phyloP scores from a whole-genome alignment of 345 rosid species.

The Rubroshorea leprosula region DNA sequence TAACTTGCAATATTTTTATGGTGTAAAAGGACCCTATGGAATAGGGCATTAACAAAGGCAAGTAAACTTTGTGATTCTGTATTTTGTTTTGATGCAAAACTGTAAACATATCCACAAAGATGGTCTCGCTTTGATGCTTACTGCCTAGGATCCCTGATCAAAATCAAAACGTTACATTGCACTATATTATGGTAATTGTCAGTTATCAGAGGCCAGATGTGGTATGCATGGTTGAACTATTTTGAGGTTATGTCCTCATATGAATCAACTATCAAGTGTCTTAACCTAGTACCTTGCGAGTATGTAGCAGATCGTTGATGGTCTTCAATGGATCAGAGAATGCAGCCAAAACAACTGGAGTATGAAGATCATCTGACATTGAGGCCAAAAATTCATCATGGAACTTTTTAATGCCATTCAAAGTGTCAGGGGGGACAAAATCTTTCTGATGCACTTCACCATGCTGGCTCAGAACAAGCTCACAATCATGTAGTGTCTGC shows the following conservation, averaged over 20 bases:
- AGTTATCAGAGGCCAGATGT: not conserved
- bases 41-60: not conserved
- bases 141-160: no score
- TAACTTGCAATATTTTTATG: no score
- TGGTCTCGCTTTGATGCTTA: no score
- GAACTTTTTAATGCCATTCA: conserved; percentile 42
- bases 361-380: conserved; percentile 93
- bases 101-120: not conserved
- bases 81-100: not conserved
- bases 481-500: conserved; percentile 81
- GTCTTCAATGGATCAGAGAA: conserved; percentile 79
- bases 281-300: conserved; percentile 57
- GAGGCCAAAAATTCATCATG: conserved; percentile 50
- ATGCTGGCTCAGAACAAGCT: conserved; percentile 47
- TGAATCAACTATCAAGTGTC: not conserved
- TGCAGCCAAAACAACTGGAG: conserved; percentile 74
- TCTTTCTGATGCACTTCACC: conserved; percentile 23
- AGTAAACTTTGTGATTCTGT: not conserved
- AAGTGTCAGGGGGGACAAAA: conserved; percentile 44
- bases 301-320: conserved; percentile 77
- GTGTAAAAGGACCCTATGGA: no score
- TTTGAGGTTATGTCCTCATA: no score
- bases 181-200: not conserved
- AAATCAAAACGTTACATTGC: no score
- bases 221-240: not conserved